phyloP scores from a whole-genome alignment of 768 basidiomycete genomes.

The Amanita fuliginea region DNA sequence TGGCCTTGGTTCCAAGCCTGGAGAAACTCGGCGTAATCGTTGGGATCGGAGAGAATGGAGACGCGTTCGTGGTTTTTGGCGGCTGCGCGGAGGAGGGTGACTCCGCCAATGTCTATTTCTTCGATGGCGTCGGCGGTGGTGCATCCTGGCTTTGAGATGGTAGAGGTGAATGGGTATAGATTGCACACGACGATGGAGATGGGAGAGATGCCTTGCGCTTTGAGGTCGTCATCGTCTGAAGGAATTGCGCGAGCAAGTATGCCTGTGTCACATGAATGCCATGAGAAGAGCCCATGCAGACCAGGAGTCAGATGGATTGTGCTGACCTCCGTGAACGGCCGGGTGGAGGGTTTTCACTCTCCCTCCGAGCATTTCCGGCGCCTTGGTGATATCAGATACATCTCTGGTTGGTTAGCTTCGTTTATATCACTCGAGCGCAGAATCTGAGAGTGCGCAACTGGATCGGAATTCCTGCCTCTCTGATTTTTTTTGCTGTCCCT shows the following conservation, averaged over 20 bases:
- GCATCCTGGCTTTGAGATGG: constrained; percentile 80
- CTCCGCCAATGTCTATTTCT: constrained; percentile 98
- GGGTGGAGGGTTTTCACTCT: constrained; percentile 98
- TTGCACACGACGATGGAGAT: constrained; percentile 99
- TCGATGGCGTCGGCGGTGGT: constrained; percentile 90
- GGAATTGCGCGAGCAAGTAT: constrained; percentile 90
- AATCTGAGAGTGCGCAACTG: constrained; percentile 44
- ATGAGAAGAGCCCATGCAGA: neutral
- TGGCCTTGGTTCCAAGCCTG: constrained; percentile 61
- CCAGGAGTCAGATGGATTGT: neutral
- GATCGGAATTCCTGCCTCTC: constrained; percentile 85
- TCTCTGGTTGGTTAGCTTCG: constrained; percentile 43
- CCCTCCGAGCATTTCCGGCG: constrained; percentile 98
- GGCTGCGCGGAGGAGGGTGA: constrained; percentile 92
- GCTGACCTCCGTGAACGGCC: constrained; percentile 87
- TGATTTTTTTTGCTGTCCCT: constrained; percentile 95
- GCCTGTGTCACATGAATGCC: constrained; percentile 35
- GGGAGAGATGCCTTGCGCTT: constrained; percentile 74
- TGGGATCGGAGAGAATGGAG: constrained; percentile 78
- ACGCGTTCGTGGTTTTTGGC: constrained; percentile 97
- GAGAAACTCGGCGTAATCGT: constrained; percentile 80
- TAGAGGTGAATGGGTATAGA: constrained; percentile 92
- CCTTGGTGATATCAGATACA: constrained; percentile 94
- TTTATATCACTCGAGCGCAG: neutral
- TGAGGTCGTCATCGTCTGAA: constrained; percentile 81